Evolutionary conservation across 768 basidiomycete species (phyloP), one percentile per base, ranked within the genome.

Genomic region (Lyophyllum atratum): DNA sequence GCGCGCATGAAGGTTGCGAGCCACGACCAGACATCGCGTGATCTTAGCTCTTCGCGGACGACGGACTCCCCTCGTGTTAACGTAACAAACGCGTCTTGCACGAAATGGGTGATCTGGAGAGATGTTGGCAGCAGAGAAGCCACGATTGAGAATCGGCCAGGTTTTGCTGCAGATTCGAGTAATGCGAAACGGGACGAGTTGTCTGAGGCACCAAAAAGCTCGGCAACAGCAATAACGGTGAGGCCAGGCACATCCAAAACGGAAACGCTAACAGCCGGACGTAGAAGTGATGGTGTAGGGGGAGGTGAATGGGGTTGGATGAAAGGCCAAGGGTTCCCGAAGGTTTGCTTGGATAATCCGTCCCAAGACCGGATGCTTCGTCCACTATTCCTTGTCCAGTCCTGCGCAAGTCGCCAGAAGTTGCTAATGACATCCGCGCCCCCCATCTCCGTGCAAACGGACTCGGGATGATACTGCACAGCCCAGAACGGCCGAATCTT

Each of bases 401-500:
- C 68, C 49, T 79, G 75, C 19, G 89, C 85, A 19, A 91, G 74
- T 22, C 70, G 69, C 89, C 89, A 93, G 66, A 93, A 93, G 68
- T 92, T 93, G 21, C 69, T 70, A 54, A 93, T 60, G 15, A 92
- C 83, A 54, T 86, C 80, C n/a, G 80, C 64, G 1, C 91, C 91
- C 6, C 87, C 89, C 2, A 80, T 82, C 42, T 76, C 74, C 2
- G 91, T 93, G 62, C 88, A 80, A 3, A 89, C 83, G 4, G 92
- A 93, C 67, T 93, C 92, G 6, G 92, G 92, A 67, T 94, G 92
- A 68, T 93, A 94, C 66, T 94, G 92, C 22, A 94, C 92, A 3
- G 89, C 91, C 87, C 89, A 93, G 65, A 92, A 90, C 4, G 92
- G 92, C 58, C 78, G 80, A 22, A 63, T 70, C 49, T 60, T 76